phyloP scores from a whole-genome alignment of 225 moss, liverwort and hornwort genomes.

The Ulota crispa region DNA sequence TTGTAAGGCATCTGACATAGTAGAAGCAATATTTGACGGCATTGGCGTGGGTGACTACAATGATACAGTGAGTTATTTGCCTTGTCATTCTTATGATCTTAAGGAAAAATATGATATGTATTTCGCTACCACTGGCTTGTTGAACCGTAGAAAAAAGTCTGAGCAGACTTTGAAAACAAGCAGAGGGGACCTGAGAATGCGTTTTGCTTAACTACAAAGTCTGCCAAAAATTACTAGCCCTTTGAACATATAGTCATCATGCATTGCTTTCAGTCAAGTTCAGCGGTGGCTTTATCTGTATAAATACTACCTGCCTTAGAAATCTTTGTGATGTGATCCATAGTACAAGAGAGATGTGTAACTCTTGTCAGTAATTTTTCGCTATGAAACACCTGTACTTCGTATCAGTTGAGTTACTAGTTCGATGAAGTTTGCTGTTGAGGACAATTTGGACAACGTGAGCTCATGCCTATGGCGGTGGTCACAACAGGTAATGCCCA shows the following conservation, averaged over 20 bases:
- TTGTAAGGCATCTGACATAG: constrained; percentile 77
- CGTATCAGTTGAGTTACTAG: background rate
- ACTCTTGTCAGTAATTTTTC: constrained; percentile 1
- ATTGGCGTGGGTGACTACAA: constrained; percentile 89
- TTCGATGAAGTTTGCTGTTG: background rate
- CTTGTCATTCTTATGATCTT: background rate
- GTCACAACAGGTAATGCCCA: constrained; percentile 62
- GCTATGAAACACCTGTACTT: background rate
- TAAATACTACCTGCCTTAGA: background rate
- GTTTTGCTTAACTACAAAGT: background rate
- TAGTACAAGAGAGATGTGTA: background rate
- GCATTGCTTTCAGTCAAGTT: background rate
- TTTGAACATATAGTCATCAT: background rate
- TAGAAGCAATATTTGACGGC: constrained; percentile 75
- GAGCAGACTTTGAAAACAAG: background rate
- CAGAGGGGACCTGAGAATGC: constrained; percentile 1
- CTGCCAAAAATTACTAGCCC: background rate
- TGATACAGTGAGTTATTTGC: constrained; percentile 52
- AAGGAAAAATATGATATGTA: background rate
- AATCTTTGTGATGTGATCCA: background rate
- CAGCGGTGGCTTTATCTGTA: background rate
- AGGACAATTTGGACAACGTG: background rate
- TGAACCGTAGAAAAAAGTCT: background rate
- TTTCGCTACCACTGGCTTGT: constrained; percentile 6
- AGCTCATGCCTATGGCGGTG: background rate